These are phyloP conservation scores for Inga oerstediana DNA, from an alignment of 306 rosid genomes.

Conservation along the genomic window DNA sequence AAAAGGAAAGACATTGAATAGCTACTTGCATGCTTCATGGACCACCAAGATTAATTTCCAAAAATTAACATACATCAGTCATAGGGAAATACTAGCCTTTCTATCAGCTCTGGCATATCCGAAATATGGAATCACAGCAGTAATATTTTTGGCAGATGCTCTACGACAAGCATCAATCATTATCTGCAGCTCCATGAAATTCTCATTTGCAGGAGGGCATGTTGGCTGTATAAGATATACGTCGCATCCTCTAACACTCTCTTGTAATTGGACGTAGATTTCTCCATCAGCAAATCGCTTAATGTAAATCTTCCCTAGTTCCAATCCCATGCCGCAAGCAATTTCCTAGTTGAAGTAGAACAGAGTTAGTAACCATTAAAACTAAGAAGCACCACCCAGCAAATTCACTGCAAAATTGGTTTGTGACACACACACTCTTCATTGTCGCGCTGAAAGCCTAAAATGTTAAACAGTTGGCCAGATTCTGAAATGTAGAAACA, in stretches of 20 bases:
- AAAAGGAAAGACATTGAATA: background rate
- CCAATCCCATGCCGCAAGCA: constrained; percentile 90
- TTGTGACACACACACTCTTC: background rate
- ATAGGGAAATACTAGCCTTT: constrained; percentile 60
- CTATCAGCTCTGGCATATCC: constrained; percentile 99
- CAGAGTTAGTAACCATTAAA: constrained; percentile 9
- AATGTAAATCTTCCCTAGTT: constrained; percentile 77
- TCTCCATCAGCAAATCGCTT: constrained; percentile 98
- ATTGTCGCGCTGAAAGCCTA: background rate
- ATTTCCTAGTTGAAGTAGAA: constrained; percentile 61
- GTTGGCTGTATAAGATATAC: constrained; percentile 90
- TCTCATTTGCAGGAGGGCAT: constrained; percentile 94
- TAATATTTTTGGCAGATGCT: constrained; percentile 89
- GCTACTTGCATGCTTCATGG: constrained; percentile 2
- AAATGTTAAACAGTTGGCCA: background rate
- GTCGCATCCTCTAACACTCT: constrained; percentile 96
- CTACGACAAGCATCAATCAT: constrained; percentile 97
- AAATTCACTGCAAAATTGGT: background rate
- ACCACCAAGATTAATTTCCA: constrained; percentile 10
- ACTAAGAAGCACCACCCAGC: background rate
- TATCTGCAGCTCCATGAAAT: constrained; percentile 87
- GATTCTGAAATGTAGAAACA: background rate
- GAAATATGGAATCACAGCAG: constrained; percentile 94
- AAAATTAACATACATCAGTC: background rate
- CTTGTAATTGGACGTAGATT: constrained; percentile 88